phyloP scores from a whole-genome alignment of 2,329 filamentous ascomycete species.

The Aspergillus proliferans region DNA sequence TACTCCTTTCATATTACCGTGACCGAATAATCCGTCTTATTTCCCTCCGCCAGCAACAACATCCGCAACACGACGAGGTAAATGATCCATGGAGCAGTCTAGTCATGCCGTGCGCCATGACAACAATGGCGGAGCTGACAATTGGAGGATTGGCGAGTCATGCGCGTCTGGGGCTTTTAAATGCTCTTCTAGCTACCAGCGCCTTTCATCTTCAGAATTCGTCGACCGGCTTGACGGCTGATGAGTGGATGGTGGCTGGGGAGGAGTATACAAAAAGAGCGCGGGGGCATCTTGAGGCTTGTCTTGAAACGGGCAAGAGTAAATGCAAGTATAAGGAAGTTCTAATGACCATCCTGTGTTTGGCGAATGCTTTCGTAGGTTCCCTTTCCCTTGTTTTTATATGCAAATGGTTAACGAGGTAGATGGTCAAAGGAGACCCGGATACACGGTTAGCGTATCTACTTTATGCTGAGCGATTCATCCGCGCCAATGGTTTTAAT shows the following conservation, averaged over 20 bases:
- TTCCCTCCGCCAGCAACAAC: conserved; percentile 5
- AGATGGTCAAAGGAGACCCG: conserved; percentile 14
- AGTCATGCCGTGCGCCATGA: conserved; percentile 10
- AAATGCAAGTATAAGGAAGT: conserved; percentile 14
- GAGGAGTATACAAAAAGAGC: conserved; percentile 6
- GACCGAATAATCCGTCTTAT: conserved; percentile 9
- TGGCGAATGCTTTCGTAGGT: conserved; percentile 13
- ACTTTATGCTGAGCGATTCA: conserved; percentile 11
- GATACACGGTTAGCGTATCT: conserved; percentile 9
- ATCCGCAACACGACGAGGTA: conserved; percentile 1
- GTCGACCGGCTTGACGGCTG: not conserved
- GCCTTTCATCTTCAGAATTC: conserved; percentile 10
- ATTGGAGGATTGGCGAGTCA: conserved; percentile 2
- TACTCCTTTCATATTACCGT: conserved; percentile 12
- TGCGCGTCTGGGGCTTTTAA: conserved; percentile 6
- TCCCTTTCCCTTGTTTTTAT: no score
- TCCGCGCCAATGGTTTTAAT: conserved; percentile 9
- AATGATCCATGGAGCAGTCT: conserved; percentile 9
- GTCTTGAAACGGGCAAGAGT: conserved; percentile 4
- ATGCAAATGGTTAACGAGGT: not conserved
- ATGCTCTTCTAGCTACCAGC: conserved; percentile 10
- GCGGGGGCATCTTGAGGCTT: conserved; percentile 6
- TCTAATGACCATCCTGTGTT: conserved; percentile 10
- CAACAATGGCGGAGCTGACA: conserved; percentile 7
- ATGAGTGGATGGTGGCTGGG: conserved; percentile 1